Evolutionary conservation across 1,139 yeast genomes (phyloP), one percentile per base, ranked within the genome.

Genomic region (Pichia sp.): DNA sequence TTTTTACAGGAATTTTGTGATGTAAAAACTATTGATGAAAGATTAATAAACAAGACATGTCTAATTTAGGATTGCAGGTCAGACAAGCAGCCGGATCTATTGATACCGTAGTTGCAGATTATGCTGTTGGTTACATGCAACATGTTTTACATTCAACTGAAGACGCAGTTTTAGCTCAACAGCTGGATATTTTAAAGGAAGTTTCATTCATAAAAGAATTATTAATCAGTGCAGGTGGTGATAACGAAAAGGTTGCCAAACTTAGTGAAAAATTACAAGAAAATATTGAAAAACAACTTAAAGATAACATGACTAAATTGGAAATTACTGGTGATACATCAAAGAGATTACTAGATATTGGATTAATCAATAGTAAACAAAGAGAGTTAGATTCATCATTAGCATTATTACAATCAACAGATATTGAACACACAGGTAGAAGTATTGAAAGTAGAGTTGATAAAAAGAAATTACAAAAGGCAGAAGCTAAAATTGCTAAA

Each of bases 401-500:
- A 60, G 88, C 87, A 27, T 69, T 87, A 65, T 70, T 88, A 50
- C 87, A 86, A 61, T 90, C 90, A 29, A 79, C 85, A 30, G 96
- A 90, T 65, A 84, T 93, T 60, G 97, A 91, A 57, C 95, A 91
- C 60, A 78, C 95, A 0, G 96, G 97, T 49, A 80, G 96, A 70
- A 84, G 85, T 62, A 86, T 90, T 73, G 98, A 93, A 68, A 84
- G 95, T 53, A 81, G 95, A 66, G 99, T 93, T 48, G 99, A 93
- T 69, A 87, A 85, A 75, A 91, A 90, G 82, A 93, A 93, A 70
- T 80, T 93, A 67, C 97, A 91, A 67, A 93, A 93, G 71, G 99
- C 96, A 55, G 99, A 93, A 73, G 81, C 91, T 65, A 93, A 93
- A 75, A 91, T 93, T 68, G 97, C 97, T 41, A 90, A 93, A 66